Conservation (phyloP, 1,284 basidiomycete species). For the Pterulicium gracile region DNA sequence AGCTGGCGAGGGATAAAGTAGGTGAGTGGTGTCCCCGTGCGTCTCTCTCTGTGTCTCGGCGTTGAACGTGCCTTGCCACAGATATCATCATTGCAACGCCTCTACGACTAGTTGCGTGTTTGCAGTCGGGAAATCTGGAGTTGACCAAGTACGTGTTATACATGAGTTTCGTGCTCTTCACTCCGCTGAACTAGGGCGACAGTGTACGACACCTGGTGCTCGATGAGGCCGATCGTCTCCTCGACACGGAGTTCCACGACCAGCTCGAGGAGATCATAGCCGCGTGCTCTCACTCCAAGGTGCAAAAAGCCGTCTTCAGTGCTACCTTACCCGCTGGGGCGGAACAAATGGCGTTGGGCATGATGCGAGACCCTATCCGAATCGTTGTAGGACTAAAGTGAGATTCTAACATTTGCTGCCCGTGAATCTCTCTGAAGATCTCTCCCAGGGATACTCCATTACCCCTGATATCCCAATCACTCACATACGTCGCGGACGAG, state of each 20-base stretch:
- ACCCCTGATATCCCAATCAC: constrained; percentile 75
- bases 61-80: constrained; percentile 19
- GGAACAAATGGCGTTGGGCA: constrained; percentile 80
- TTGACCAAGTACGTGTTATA: constrained; percentile 56
- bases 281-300: constrained; percentile 60
- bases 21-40: constrained; percentile 33
- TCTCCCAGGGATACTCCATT: constrained; percentile 71
- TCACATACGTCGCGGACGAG: constrained; percentile 90
- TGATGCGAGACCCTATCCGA: constrained; percentile 76
- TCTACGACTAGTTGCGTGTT: constrained; percentile 61
- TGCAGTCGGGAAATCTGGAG: constrained; percentile 58
- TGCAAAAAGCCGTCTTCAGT: constrained; percentile 89
- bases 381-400: constrained; percentile 93
- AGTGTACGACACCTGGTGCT: constrained; percentile 79
- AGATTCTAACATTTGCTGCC: constrained; percentile 14
- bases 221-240: constrained; percentile 87
- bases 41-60: neutral
- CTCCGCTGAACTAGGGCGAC: constrained; percentile 8
- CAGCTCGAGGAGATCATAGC: constrained; percentile 87
- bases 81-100: constrained; percentile 81
- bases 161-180: neutral
- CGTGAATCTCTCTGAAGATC: constrained; percentile 3
- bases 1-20: constrained; percentile 58
- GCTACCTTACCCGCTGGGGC: constrained; percentile 87
- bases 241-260: constrained; percentile 81